Conservation (phyloP, 805 yeast genomes). For the Wilhelminamyces savonicus region DNA sequence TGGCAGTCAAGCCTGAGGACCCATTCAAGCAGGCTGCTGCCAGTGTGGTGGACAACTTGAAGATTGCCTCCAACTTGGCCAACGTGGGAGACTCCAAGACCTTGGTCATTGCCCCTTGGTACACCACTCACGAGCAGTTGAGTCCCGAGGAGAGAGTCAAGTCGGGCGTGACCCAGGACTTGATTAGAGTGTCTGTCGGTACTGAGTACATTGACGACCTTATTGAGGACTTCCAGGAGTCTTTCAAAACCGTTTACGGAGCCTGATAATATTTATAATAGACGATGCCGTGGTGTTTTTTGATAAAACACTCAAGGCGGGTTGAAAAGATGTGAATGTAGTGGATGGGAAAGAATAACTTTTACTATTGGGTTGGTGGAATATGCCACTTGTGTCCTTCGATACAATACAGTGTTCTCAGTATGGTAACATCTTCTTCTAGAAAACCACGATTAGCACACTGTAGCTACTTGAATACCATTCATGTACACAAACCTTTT, state of each 20-base stretch:
- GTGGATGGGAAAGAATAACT: too few relatives aligned
- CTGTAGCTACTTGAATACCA: too few relatives aligned
- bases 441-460: too few relatives aligned
- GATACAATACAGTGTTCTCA: too few relatives aligned
- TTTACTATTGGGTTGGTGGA: too few relatives aligned
- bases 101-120: conserved; percentile 91
- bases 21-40: conserved; percentile 77
- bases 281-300: neutral
- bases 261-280: too few relatives aligned
- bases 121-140: conserved; percentile 93
- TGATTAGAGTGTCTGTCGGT: conserved; percentile 53
- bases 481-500: too few relatives aligned
- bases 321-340: neutral
- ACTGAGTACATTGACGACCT: conserved; percentile 16
- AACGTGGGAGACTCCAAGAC: conserved; percentile 97
- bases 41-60: conserved; percentile 73
- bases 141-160: conserved; percentile 70
- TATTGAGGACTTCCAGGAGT: conserved; percentile 46
- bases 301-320: neutral
- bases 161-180: conserved; percentile 84
- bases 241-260: conserved; percentile 64
- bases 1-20: conserved; percentile 37
- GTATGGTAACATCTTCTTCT: too few relatives aligned
- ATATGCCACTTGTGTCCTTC: too few relatives aligned
- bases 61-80: conserved; percentile 87